Base-by-base conservation (phyloP, 108 stramenopile genomes). In the Parietichytrium sp. region DNA sequence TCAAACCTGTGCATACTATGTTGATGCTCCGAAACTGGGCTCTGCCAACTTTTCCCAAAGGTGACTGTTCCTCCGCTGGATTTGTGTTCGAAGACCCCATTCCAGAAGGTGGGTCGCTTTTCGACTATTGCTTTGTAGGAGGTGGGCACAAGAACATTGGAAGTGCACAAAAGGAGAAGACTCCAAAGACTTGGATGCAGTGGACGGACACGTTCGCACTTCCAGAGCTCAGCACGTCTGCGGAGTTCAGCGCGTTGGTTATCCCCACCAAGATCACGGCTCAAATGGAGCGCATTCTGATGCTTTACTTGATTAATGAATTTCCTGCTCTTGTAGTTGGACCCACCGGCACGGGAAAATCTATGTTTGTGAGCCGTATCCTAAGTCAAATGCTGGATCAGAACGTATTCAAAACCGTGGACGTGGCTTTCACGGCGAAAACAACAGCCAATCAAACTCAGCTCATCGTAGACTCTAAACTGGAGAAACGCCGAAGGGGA, bases 271-370 rank as follows among this genome's bases (percentile, higher is more conserved):
- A 82, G 13, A 89, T 89, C 78, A 87, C 84, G 29, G 86, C 88
- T 4, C 85, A 88, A 45, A 86, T 88, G 79, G 86, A 85, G 16
- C 78, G 55, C 13, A 80, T 90, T n/a, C 54, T 88, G 1, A 83
- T 88, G n/a, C 84, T 88, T 25, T 72, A 89, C 48, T 38, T 82
- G 18, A 18, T 29, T 29, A 47, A 61, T 29, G 47, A 81, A 26
- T 83, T 85, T 83, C 90, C 89, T 48, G 89, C 87, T 2, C 84
- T 90, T 36, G 83, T 88, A 80, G 85, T 86, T 10, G 90, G 90
- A 3, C 87, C 87, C 10, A 90, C 90, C 12, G 90, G 90, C 2
- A 90, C 90, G 4, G 90, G 90, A 13, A 90, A 90, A 49, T 88
- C 88, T 1, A 87, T 88, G 38, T 86, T 85, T 54, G 82, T 90